Percentiles rank a stretch among this genome's conserved stretches.
Conservation (phyloP, 2,329 filamentous ascomycete genomes). For the Cordyceps cateniannulata region DNA sequence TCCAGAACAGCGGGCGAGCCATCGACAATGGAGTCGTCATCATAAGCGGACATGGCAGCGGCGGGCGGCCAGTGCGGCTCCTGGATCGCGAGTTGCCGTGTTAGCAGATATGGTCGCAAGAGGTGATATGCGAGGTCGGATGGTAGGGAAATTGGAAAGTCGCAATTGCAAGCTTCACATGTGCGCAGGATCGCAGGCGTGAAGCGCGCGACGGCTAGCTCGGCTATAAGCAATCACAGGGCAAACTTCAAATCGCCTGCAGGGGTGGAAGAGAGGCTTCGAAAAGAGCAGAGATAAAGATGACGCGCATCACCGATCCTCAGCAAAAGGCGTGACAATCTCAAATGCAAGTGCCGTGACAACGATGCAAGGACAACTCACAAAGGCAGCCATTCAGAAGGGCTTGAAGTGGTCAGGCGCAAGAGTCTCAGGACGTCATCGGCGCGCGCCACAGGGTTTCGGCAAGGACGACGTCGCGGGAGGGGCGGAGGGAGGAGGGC, state of each 20-base stretch:
- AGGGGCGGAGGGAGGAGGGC: background rate
- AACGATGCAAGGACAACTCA: slow-evolving; percentile 7
- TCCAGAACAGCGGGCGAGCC: slow-evolving; percentile 21
- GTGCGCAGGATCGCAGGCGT: background rate
- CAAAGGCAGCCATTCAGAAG: slow-evolving; percentile 13
- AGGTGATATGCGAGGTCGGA: background rate
- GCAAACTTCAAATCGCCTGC: background rate
- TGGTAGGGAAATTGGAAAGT: background rate
- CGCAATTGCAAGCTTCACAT: background rate
- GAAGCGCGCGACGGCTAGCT: background rate
- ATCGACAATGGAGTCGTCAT: slow-evolving; percentile 22
- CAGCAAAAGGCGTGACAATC: background rate
- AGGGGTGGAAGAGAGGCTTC: too few species aligned
- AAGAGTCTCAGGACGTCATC: slow-evolving; percentile 12
- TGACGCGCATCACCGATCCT: background rate
- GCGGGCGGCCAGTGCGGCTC: slow-evolving; percentile 10
- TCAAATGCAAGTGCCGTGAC: background rate
- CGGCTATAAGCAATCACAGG: background rate
- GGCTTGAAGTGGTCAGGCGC: slow-evolving; percentile 11
- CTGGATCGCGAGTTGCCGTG: background rate
- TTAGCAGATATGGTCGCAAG: background rate
- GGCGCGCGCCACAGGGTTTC: slow-evolving; percentile 3
- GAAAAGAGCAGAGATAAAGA: background rate
- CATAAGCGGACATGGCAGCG: slow-evolving; percentile 20
- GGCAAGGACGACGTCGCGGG: background rate